Percentiles rank a stretch among this genome's conserved stretches.
Evolutionary conservation across 345 rosid species (phyloP).

Genomic region (Boechera divaricarpa): DNA sequence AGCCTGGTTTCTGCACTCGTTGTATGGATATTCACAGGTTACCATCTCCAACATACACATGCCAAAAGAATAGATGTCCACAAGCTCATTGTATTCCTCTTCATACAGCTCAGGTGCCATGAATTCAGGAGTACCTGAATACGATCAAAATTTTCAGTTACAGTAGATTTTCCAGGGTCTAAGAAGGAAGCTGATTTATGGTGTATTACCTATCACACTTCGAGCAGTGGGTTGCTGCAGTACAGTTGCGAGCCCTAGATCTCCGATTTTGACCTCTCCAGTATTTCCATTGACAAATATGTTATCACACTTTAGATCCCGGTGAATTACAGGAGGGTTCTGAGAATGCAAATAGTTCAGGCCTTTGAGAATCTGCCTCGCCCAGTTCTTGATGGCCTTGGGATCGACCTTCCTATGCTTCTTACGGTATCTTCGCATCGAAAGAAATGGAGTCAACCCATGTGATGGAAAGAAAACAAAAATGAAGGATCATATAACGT

Average conservation of each 20-base stretch:
- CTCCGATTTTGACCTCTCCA: constrained; percentile 89
- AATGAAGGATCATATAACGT: neutral
- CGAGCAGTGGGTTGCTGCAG: constrained; percentile 83
- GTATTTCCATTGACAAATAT: constrained; percentile 82
- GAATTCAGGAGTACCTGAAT: constrained; percentile 88
- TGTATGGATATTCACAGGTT: constrained; percentile 82
- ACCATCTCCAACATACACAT: constrained; percentile 96
- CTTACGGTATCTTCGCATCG: constrained; percentile 59
- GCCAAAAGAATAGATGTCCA: constrained; percentile 87
- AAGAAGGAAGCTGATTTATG: neutral
- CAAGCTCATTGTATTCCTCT: constrained; percentile 87
- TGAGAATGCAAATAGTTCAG: constrained; percentile 70
- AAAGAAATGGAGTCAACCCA: constrained; percentile 16
- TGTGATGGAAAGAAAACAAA: neutral
- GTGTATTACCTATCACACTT: constrained; percentile 67
- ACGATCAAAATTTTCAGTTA: neutral
- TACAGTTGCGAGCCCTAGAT: constrained; percentile 84
- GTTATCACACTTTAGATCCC: constrained; percentile 92
- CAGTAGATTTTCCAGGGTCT: neutral
- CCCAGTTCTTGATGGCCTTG: constrained; percentile 88
- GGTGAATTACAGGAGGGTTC: constrained; percentile 72
- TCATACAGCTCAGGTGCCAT: constrained; percentile 97
- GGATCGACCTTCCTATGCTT: constrained; percentile 73
- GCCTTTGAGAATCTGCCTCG: constrained; percentile 77
- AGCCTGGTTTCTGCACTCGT: constrained; percentile 79